These are phyloP conservation scores for Candida nemodendra DNA, from an alignment of 805 yeast species.

Conservation along the genomic window DNA sequence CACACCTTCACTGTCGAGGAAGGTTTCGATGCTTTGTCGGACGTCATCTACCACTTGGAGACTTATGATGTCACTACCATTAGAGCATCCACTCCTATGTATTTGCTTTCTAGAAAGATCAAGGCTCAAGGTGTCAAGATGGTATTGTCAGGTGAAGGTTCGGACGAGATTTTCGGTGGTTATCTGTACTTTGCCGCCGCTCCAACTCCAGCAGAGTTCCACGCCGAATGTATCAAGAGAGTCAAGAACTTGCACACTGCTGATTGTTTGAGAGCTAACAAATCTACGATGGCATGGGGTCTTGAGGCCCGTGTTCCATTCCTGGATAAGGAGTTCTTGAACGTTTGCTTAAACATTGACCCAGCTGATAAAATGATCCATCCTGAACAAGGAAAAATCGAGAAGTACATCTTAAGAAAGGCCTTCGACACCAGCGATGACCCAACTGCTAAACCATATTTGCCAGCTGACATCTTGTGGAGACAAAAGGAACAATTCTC, in stretches of 20 bases:
- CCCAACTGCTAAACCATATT: slow-evolving; percentile 74
- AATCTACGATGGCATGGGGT: slow-evolving; percentile 99
- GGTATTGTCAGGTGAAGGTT: slow-evolving; percentile 99
- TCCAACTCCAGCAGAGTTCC: slow-evolving; percentile 91
- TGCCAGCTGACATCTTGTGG: slow-evolving; percentile 96
- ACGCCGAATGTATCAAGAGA: slow-evolving; percentile 90
- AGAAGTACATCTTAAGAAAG: slow-evolving; percentile 94
- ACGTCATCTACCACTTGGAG: slow-evolving; percentile 93
- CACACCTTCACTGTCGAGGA: slow-evolving; percentile 96
- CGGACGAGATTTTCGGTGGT: slow-evolving; percentile 99
- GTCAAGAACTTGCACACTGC: slow-evolving; percentile 96
- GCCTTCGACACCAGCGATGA: slow-evolving; percentile 94
- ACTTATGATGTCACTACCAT: slow-evolving; percentile 98
- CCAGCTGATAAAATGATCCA: slow-evolving; percentile 89
- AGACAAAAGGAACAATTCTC: slow-evolving; percentile 99
- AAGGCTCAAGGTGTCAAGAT: slow-evolving; percentile 99
- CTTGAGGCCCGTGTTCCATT: slow-evolving; percentile 99
- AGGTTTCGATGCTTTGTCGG: slow-evolving; percentile 92
- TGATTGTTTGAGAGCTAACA: slow-evolving; percentile 98
- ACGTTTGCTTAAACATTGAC: slow-evolving; percentile 89
- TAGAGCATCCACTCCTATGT: slow-evolving; percentile 99
- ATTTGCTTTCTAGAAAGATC: slow-evolving; percentile 90
- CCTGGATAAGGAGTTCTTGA: slow-evolving; percentile 90
- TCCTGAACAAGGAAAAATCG: slow-evolving; percentile 72
- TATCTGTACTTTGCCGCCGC: slow-evolving; percentile 97